Conservation (phyloP, 768 basidiomycete genomes). For the Chiua virens region DNA sequence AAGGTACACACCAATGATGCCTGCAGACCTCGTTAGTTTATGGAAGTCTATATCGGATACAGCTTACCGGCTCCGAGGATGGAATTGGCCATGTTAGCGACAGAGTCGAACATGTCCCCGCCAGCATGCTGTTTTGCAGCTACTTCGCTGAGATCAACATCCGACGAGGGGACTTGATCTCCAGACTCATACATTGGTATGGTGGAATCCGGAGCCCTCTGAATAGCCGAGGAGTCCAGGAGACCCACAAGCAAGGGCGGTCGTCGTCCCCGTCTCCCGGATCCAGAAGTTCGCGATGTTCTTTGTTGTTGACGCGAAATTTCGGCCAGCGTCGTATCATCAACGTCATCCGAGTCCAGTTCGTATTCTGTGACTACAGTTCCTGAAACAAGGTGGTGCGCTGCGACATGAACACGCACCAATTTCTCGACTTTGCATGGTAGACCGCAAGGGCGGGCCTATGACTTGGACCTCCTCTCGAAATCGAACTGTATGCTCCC, state of each 20-base stretch:
- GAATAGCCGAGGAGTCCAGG: conserved; percentile 59
- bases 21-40: conserved; percentile 35
- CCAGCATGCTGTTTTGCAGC: conserved; percentile 65
- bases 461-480: conserved; percentile 69
- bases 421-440: conserved; percentile 72
- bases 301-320: conserved; percentile 31
- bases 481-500: conserved; percentile 58
- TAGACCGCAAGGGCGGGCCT: conserved; percentile 69
- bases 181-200: conserved; percentile 44
- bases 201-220: conserved; percentile 57
- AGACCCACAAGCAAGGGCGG: conserved; percentile 80
- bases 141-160: conserved; percentile 65
- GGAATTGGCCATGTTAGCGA: conserved; percentile 95
- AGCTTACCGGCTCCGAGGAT: conserved; percentile 86
- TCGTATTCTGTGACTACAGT: conserved; percentile 64
- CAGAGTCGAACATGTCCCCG: conserved; percentile 74
- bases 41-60: conserved; percentile 1
- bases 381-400: conserved; percentile 8
- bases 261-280: conserved; percentile 48
- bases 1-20: conserved; percentile 64
- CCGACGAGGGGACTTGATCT: conserved; percentile 27
- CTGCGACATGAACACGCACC: conserved; percentile 52
- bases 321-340: conserved; percentile 44
- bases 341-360: conserved; percentile 79
- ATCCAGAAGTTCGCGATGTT: conserved; percentile 20